A percentile compares a stretch with the other conserved stretches of the same genome.
phyloP scores from a whole-genome alignment of 1,139 yeast species.

The Petasospora fabianii region DNA sequence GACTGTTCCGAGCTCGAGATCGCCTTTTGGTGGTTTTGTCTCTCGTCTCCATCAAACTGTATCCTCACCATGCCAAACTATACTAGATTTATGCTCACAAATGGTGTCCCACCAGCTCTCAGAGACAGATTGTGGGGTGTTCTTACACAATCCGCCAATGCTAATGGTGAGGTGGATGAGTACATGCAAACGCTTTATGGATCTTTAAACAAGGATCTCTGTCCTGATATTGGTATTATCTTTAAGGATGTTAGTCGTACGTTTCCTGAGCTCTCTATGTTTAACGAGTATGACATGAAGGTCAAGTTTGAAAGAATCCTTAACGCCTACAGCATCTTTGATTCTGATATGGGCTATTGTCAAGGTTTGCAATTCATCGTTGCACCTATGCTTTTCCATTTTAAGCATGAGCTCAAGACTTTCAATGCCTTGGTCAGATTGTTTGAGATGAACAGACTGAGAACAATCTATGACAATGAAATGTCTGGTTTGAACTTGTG shows the following conservation, averaged over 20 bases:
- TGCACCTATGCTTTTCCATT: conserved; percentile 55
- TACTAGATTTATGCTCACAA: conserved; percentile 34
- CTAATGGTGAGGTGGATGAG: conserved; percentile 19
- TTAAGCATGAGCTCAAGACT: conserved; percentile 40
- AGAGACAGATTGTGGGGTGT: conserved; percentile 29
- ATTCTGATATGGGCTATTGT: conserved; percentile 67
- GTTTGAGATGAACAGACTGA: conserved; percentile 61
- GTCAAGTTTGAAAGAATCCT: conserved; percentile 51
- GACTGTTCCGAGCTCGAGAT: conserved; percentile 32
- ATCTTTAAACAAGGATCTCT: conserved; percentile 38
- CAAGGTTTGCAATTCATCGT: conserved; percentile 68
- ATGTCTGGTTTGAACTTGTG: conserved; percentile 53
- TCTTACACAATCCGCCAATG: conserved; percentile 21
- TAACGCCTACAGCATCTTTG: conserved; percentile 66
- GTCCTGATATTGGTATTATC: conserved; percentile 50
- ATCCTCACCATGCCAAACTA: conserved; percentile 46
- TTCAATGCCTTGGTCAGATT: conserved; percentile 55
- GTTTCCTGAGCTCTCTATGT: conserved; percentile 54
- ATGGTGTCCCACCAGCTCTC: conserved; percentile 26
- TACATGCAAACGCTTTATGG: conserved; percentile 36
- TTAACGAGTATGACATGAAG: conserved; percentile 44
- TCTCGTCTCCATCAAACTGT: conserved; percentile 44
- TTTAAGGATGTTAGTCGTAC: conserved; percentile 61
- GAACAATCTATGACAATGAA: conserved; percentile 57
- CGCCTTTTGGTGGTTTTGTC: conserved; percentile 44